Evolutionary conservation across 441 rosid species (phyloP).

Genomic region (Lepidium campestre): DNA sequence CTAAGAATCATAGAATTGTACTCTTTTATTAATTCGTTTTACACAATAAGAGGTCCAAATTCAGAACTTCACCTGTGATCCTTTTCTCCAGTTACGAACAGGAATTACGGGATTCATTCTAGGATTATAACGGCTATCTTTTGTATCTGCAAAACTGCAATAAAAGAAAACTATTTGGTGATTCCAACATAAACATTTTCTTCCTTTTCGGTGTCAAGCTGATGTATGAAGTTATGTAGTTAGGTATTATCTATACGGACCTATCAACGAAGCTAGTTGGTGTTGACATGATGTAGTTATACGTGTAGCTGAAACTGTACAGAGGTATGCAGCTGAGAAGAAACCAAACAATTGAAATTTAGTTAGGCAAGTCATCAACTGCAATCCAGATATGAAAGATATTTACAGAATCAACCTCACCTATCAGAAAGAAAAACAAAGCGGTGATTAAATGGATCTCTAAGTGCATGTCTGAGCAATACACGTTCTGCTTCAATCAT

Average conservation of each 20-base stretch:
- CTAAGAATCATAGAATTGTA: not conserved
- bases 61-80: conserved; percentile 71
- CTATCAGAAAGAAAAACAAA: conserved; percentile 97
- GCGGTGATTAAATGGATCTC: conserved; percentile 64
- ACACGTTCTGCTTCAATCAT: conserved; percentile 96
- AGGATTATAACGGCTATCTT: conserved; percentile 97
- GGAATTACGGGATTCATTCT: conserved; percentile 74
- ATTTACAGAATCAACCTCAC: conserved; percentile 32
- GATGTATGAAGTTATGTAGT: not conserved
- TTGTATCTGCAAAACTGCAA: conserved; percentile 90
- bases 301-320: conserved; percentile 88
- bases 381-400: not conserved
- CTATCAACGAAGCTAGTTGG: conserved; percentile 94
- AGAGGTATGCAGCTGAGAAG: conserved; percentile 94
- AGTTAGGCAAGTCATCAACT: conserved; percentile 31
- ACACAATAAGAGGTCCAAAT: conserved; percentile 1
- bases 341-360: conserved; percentile 36
- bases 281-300: conserved; percentile 84
- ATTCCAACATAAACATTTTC: not conserved
- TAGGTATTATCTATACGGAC: conserved; percentile 37
- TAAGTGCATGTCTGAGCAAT: conserved; percentile 82
- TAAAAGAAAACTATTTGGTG: not conserved
- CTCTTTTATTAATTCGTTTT: not conserved
- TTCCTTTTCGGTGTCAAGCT: not conserved
- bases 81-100: conserved; percentile 94